Base-by-base conservation (phyloP, 140 eudicot species). In the Ambrosia hybrid region DNA sequence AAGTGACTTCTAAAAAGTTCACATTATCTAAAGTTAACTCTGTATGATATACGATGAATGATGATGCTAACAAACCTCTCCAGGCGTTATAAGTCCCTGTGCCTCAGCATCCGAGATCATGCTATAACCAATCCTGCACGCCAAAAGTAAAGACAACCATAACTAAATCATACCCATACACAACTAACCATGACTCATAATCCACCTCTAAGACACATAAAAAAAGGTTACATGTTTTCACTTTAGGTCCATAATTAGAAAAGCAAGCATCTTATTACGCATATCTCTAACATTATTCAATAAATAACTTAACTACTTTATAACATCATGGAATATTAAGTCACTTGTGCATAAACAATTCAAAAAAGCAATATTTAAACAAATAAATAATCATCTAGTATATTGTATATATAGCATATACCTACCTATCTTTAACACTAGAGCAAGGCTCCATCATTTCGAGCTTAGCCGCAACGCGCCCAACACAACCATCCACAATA, bases 91-190 rank as follows among this genome's bases (percentile, higher is more conserved):
- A 60, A 90, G 86, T 55, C 97, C 95, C 68, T 85, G 83, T 37
- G 66, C 85, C 77, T 90, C 97, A 49, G 97, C 97, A 90, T 90
- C 97, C 9, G 82, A 34, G 14, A 90, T 90, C 97, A 90, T 90
- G 74, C 95, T 87, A 70, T 71, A 85, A 38, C 85, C 97, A 57
- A 87, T 85, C 84, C 97, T 90, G 76, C 81, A 85, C 36, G 36
- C 58, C 57, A 68, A 15, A 80, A 74, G 8, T 36, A 70, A 52
- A 53, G 77, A 70, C 56, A 77, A 55, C 36, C 51, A 72, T n/a
- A 62, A 7, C n/a, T 5, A 37, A 12, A 62, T 37, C 67, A 57
- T 6, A 57, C 64, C 39, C 64, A 57, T 57, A 21, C 64, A 57
- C 64, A 9, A 17, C 37, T 21, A 57, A 57, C 3, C 38, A 57